Conservation (phyloP, 2,329 filamentous ascomycete genomes). For the Colletotrichum lentis region DNA sequence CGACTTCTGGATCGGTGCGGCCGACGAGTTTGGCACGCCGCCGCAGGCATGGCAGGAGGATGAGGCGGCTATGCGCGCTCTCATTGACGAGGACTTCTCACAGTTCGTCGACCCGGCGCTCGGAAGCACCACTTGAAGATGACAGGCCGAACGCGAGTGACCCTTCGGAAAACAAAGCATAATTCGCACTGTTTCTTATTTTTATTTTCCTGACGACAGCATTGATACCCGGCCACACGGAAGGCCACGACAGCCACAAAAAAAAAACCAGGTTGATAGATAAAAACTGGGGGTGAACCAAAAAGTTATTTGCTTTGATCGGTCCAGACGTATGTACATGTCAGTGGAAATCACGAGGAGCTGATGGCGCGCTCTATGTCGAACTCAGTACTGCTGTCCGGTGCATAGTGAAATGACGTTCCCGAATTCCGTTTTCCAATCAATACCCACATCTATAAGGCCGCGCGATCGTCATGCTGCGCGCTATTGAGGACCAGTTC, state of each 20-base stretch:
- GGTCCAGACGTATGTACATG: background rate
- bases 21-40: slow-evolving; percentile 44
- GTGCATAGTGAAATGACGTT: background rate
- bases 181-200: slow-evolving; percentile 3
- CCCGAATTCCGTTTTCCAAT: background rate
- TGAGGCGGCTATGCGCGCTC: slow-evolving; percentile 54
- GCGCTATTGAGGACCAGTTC: background rate
- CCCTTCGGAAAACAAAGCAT: background rate
- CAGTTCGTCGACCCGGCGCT: slow-evolving; percentile 37
- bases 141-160: background rate
- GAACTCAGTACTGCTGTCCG: background rate
- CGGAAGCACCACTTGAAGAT: slow-evolving; percentile 14
- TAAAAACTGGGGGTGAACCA: slow-evolving; percentile 12
- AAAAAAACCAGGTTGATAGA: slow-evolving; percentile 13
- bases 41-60: slow-evolving; percentile 53
- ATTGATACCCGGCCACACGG: slow-evolving; percentile 34
- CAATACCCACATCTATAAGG: slow-evolving; percentile 16
- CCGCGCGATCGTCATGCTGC: background rate
- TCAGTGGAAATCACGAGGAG: background rate
- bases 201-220: slow-evolving; percentile 12
- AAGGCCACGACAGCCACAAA: slow-evolving; percentile 19
- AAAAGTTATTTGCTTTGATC: slow-evolving; percentile 28
- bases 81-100: slow-evolving; percentile 42
- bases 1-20: slow-evolving; percentile 46
- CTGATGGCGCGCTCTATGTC: background rate